These are phyloP conservation scores for Myxozyma mucilagina DNA, from an alignment of 805 yeast species.

Conservation along the genomic window DNA sequence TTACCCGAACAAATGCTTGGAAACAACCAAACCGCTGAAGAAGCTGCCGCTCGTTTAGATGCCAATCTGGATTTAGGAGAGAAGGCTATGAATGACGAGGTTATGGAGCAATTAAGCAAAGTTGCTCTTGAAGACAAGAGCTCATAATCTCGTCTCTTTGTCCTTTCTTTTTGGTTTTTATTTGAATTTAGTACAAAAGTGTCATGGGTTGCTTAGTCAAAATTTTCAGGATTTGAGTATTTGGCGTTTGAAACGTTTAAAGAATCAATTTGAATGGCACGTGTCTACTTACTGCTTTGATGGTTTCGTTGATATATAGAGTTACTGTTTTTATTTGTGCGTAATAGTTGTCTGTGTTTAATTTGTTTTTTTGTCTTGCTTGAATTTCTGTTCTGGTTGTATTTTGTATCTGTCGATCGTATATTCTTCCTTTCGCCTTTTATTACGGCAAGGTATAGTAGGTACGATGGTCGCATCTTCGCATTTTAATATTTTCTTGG, in stretches of 20 bases:
- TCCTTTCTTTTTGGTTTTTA: not conserved
- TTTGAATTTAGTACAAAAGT: not conserved
- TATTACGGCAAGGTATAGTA: not conserved
- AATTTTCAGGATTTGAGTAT: not conserved
- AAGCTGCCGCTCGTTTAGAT: slow-evolving; percentile 16
- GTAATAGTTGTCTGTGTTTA: not conserved
- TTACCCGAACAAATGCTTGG: slow-evolving; percentile 23
- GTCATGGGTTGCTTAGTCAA: not conserved
- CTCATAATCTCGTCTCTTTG: not conserved
- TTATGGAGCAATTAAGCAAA: slow-evolving; percentile 19
- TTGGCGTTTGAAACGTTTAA: slow-evolving; percentile 1
- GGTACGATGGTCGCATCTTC: not conserved
- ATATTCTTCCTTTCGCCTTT: not conserved
- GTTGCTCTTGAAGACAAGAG: slow-evolving; percentile 25
- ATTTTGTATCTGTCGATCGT: not conserved
- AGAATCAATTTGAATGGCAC: not conserved
- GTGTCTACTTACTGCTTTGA: not conserved
- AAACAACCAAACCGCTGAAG: slow-evolving; percentile 14
- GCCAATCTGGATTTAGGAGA: slow-evolving; percentile 21
- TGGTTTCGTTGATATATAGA: too few relatives aligned
- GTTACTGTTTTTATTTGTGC: not conserved
- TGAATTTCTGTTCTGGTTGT: not conserved
- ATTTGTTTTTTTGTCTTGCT: not conserved
- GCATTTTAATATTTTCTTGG: not conserved
- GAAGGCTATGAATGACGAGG: slow-evolving; percentile 20